Evolutionary conservation across 495 filamentous ascomycete genomes (phyloP).

Genomic region (Lasiosphaeriaceae sp.): DNA sequence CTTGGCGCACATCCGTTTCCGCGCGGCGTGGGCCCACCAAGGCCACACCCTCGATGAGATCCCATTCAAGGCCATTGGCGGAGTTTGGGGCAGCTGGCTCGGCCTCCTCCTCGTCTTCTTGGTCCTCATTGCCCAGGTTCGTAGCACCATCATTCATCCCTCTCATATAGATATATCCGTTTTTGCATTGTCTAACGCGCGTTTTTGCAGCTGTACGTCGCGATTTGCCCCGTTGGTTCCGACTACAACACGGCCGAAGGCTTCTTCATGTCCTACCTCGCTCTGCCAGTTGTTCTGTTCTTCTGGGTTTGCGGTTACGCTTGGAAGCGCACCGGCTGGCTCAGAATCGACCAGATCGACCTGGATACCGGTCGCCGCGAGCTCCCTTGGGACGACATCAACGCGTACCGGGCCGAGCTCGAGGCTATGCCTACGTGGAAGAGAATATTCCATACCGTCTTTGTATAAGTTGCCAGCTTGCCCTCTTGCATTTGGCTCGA

Average conservation of each 20-base stretch:
- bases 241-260: slow-evolving; percentile 46
- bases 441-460: slow-evolving; percentile 40
- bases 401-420: slow-evolving; percentile 38
- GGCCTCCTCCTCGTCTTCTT: slow-evolving; percentile 59
- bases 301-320: slow-evolving; percentile 64
- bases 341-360: slow-evolving; percentile 53
- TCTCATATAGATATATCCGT: no score
- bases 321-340: slow-evolving; percentile 61
- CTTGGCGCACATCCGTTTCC: slow-evolving; percentile 64
- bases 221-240: slow-evolving; percentile 42
- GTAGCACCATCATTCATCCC: not conserved
- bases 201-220: slow-evolving; percentile 43
- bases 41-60: slow-evolving; percentile 66
- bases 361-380: slow-evolving; percentile 60
- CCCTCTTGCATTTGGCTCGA: no score
- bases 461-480: slow-evolving; percentile 32
- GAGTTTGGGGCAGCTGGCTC: slow-evolving; percentile 63
- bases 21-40: slow-evolving; percentile 58
- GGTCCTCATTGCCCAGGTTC: slow-evolving; percentile 58
- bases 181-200: slow-evolving; percentile 8
- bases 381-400: slow-evolving; percentile 53
- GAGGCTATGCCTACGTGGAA: slow-evolving; percentile 51
- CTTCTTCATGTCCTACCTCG: slow-evolving; percentile 82
- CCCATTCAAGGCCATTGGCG: slow-evolving; percentile 61
- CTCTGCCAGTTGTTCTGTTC: slow-evolving; percentile 72